A percentile compares a stretch with the other conserved stretches of the same genome.
Evolutionary conservation across 345 rosid genomes (phyloP).

Genomic region (Carallia brachiata): DNA sequence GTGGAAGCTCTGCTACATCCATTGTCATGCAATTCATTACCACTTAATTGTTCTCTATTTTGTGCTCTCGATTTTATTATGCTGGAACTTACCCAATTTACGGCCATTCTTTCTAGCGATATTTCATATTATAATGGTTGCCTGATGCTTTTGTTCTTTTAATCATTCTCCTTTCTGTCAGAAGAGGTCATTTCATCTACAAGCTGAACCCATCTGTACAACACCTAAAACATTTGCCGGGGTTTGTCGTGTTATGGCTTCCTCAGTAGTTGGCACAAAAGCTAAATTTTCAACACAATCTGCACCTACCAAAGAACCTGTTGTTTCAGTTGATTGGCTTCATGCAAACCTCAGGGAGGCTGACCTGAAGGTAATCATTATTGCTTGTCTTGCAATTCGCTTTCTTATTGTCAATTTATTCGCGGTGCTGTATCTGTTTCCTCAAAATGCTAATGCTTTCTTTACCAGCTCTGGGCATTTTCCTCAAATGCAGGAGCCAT

Average conservation of each 20-base stretch:
- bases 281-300: constrained; percentile 47
- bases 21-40: no score
- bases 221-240: constrained; percentile 29
- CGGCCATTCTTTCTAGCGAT: no score
- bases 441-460: no score
- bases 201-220: constrained; percentile 21
- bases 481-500: no score
- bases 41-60: no score
- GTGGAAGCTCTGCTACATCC: no score
- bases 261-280: constrained; percentile 32
- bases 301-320: constrained; percentile 58
- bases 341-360: constrained; percentile 72
- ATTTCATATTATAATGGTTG: background rate
- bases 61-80: no score
- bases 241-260: constrained; percentile 53
- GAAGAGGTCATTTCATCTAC: constrained; percentile 41
- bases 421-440: no score
- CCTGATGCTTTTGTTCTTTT: background rate
- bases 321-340: constrained; percentile 96
- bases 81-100: no score
- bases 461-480: no score
- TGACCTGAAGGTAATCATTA: constrained; percentile 62
- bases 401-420: background rate
- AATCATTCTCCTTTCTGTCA: constrained; percentile 26
- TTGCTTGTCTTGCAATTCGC: background rate